Base-by-base conservation (phyloP, 176 grass and related monocot genomes). In the Rhynchospora pubera region DNA sequence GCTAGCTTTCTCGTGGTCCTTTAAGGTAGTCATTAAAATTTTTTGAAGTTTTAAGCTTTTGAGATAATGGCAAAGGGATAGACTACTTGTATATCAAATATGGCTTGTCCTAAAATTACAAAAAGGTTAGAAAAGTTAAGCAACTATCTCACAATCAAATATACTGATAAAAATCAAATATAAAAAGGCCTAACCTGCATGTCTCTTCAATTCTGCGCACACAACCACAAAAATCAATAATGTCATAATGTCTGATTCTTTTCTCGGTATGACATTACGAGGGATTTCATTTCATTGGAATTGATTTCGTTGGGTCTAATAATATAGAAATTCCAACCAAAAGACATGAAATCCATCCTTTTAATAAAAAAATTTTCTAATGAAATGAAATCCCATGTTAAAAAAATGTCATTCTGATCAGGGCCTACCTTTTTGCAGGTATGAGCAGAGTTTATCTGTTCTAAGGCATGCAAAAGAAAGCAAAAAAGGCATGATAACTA, bases 391-490 rank as follows among this genome's bases (percentile, higher is more conserved):
- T 28, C 26, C 26, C 26, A 28, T 28, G 26, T 28, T 28, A 28
- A 28, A 28, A 28, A 28, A 28, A 28, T 28, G 26, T 28, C 26
- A 28, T 28, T 28, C 26, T 28, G 26, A 28, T 28, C 26, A 28
- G 26, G 26, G 26, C 26, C 26, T 28, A 69, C 67, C 50, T 80
- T 44, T 76, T 21, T 67, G 62, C 77, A 97, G 91, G 66, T 94
- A 92, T 64, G 90, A 92, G 52, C 90, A 92, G 81, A 92, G 94
- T 55, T 85, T 97, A 70, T 62, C 85, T 45, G 94, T 97, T 83
- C 80, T 94, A 80, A 94, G 85, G 65, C 90, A 92, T 83, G 94
- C 87, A 42, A 94, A 97, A 75, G 22, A 47, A 83, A 79, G 86
- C 90, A 94, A 90, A 82, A 72, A 90, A 65, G 86, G 88, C 7